phyloP scores from a whole-genome alignment of 23 red algal species.

The Gracilaria vermiculophylla region DNA sequence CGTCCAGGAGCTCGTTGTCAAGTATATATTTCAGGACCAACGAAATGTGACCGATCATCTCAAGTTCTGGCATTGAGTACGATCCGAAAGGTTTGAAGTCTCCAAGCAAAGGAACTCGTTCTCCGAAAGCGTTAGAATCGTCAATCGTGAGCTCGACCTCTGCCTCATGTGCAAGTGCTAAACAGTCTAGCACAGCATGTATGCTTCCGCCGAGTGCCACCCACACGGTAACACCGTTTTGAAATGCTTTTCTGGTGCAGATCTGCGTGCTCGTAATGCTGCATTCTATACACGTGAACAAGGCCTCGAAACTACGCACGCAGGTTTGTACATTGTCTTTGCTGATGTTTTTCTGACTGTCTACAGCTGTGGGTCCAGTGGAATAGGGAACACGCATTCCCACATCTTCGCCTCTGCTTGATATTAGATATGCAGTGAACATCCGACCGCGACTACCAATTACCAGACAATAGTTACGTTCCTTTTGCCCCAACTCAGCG shows the following conservation, averaged over 20 bases:
- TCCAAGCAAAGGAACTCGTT: conserved; percentile 88
- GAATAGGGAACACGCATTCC: conserved; percentile 94
- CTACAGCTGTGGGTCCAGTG: conserved; percentile 88
- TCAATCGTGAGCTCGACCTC: conserved; percentile 95
- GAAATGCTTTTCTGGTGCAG: conserved; percentile 89
- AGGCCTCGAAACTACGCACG: conserved; percentile 70
- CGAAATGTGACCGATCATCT: conserved; percentile 90
- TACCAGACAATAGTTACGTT: conserved; percentile 83
- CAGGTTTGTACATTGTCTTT: conserved; percentile 80
- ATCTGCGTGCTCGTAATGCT: conserved; percentile 88
- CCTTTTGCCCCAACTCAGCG: conserved; percentile 63
- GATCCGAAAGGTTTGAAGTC: conserved; percentile 96
- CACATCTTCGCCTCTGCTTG: conserved; percentile 89
- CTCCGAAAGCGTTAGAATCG: conserved; percentile 86
- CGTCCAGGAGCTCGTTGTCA: conserved; percentile 79
- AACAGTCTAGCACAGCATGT: conserved; percentile 92
- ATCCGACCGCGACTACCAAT: conserved; percentile 89
- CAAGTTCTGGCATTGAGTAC: conserved; percentile 97
- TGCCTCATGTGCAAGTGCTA: conserved; percentile 95
- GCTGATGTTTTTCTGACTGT: conserved; percentile 66
- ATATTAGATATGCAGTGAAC: conserved; percentile 99
- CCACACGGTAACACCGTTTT: conserved; percentile 91
- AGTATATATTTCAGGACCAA: conserved; percentile 98
- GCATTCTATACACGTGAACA: conserved; percentile 94
- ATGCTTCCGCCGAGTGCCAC: conserved; percentile 96